Conservation (phyloP, 1,284 basidiomycete genomes). For the Fomitiporia mediterranea region DNA sequence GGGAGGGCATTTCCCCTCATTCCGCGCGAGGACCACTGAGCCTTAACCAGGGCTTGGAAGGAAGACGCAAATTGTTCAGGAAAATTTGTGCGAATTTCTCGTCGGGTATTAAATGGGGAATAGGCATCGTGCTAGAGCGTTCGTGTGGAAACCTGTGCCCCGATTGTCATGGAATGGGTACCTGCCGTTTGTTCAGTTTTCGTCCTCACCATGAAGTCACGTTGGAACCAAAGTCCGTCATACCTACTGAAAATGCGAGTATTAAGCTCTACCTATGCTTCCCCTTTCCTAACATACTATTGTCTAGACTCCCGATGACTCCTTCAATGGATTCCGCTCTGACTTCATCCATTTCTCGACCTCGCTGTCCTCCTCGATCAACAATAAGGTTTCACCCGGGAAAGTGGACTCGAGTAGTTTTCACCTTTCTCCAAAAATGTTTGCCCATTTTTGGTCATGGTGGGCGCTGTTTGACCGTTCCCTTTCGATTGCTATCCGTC, state of each 20-base stretch:
- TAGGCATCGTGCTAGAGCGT: conserved; percentile 82
- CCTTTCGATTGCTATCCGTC: conserved; percentile 81
- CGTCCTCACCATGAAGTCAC: conserved; percentile 79
- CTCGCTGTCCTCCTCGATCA: conserved; percentile 64
- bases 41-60: conserved; percentile 10
- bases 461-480: conserved; percentile 81
- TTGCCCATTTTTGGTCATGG: conserved; percentile 93
- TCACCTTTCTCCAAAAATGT: conserved; percentile 84
- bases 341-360: conserved; percentile 93
- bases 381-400: conserved; percentile 25
- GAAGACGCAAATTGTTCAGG: conserved; percentile 18
- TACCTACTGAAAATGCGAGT: conserved; percentile 49
- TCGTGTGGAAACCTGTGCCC: conserved; percentile 76
- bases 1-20: neutral
- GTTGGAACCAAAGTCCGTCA: conserved; percentile 48
- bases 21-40: neutral
- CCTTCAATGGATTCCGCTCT: conserved; percentile 86
- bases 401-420: conserved; percentile 61
- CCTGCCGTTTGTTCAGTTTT: conserved; percentile 82
- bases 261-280: neutral
- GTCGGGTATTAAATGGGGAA: conserved; percentile 89
- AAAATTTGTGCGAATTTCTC: conserved; percentile 78
- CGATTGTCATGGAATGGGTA: conserved; percentile 54
- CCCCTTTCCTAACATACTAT: neutral
- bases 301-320: conserved; percentile 57